Base-by-base conservation (phyloP, 257 asterid genomes). In the Solanum microdontum region DNA sequence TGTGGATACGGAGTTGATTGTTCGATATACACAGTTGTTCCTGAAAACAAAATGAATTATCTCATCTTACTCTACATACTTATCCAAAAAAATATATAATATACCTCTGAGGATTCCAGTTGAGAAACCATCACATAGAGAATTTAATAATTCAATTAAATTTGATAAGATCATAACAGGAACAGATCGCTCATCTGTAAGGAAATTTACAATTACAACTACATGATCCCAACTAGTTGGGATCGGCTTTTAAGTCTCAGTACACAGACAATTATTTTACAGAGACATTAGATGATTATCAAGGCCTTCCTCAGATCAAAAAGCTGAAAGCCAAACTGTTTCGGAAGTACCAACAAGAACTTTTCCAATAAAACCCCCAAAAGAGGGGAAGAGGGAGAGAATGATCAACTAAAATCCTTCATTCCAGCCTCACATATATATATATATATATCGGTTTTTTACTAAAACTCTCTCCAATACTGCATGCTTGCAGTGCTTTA, bases 1-100 rank as follows among this genome's bases (percentile, higher is more conserved):
- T 93, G 91, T 36, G 98, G 98, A 90, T 14, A 94, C 23, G 98
- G 98, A 87, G 43, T 88, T 87, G 98, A 96, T 90, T 96, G 98
- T 92, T 96, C 98, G 84, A 96, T 75, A 90, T 94, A 96, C 66
- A 90, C 98, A 85, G 94, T 90, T 83, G 98, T 94, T 92, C 98
- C 98, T 96, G 95, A 88, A 94, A 88, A 80, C 85, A 87, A 82
- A 23, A 77, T 33, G 86, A 89, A 84, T 83, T 24, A n/a, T 80
- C 68, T 28, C 26, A 26, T 9, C 26, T 26, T 6, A 43, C 60
- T 45, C 66, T 15, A 79, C 9, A 5, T 40, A 13, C 36, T 24
- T 40, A 3, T 77, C 37, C 64, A 0, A 0, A 7, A 39, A n/a
- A 43, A 14, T 13, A 55, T 55, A 2, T 17, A 72, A 72, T 72